Base-by-base conservation (phyloP, 306 rosid species). In the Carpinus viminea region DNA sequence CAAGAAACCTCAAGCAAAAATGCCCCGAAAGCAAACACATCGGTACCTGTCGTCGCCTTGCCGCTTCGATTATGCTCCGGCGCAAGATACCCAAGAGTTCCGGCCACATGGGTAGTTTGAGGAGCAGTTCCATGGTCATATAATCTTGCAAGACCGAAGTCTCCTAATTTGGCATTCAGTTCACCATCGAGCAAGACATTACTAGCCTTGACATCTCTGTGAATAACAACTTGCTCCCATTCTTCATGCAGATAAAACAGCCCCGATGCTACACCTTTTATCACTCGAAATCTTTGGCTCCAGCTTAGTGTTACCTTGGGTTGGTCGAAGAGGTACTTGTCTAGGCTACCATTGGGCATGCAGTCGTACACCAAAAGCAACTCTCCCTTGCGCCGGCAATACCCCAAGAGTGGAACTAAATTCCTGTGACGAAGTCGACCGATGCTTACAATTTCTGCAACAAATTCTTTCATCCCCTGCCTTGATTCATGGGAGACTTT, bases 301-400 rank as follows among this genome's bases (percentile, higher is more conserved):
- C 87, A 84, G 6, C 70, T n/a, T 7, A 84, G 82, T 2, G 72
- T 17, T 1, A 73, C 36, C 7, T 8, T 50, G 4, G 85, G 47
- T 20, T 77, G 54, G 74, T 34, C 17, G 48, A 43, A 75, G 5
- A 85, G 60, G 62, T 60, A 75, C 48, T 86, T 81, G 68, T 83
- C 90, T 48, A 86, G 50, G 74, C 90, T 83, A n/a, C 87, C 84
- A 38, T 78, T 78, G 0, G 85, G 78, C 86, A 86, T 86, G 53
- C 68, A 79, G 0, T 79, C 86, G 8, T 81, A 76, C 17, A 85
- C 83, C 48, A 85, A 66, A 4, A 85, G 43, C 21, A 81, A 46
- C 59, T 78, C 83, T 20, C 70, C 74, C 50, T 81, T 71, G 7
- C 83, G 77, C 17, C 85, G 68, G 65, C 88, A 81, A 26, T 71